Evolutionary conservation across 495 filamentous ascomycete genomes (phyloP).

Genomic region (Bacidia rubella): DNA sequence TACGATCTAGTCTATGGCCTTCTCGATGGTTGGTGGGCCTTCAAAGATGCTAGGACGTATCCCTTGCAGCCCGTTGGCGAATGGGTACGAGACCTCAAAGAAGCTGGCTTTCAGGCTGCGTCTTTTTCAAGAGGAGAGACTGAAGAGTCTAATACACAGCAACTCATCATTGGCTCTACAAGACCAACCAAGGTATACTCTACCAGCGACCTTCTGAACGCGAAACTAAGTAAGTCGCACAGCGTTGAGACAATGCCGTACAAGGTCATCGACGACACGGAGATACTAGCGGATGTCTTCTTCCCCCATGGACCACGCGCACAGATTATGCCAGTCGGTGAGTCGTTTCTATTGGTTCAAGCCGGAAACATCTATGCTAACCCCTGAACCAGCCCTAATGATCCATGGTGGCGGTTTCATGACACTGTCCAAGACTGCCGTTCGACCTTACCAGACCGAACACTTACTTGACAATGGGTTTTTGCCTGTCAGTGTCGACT

Average conservation of each 20-base stretch:
- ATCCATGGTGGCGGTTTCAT: slow-evolving; percentile 39
- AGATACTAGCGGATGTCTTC: slow-evolving; percentile 30
- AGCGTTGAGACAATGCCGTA: slow-evolving; percentile 25
- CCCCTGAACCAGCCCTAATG: slow-evolving; percentile 30
- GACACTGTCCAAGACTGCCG: slow-evolving; percentile 31
- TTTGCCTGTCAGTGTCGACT: slow-evolving; percentile 41
- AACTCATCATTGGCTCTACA: too few relatives aligned
- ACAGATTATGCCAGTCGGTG: slow-evolving; percentile 16
- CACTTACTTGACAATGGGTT: slow-evolving; percentile 29
- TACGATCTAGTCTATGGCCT: slow-evolving; percentile 38
- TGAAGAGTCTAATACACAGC: slow-evolving; percentile 19
- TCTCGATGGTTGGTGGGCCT: slow-evolving; percentile 42
- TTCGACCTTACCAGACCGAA: slow-evolving; percentile 30
- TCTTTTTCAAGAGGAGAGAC: slow-evolving; percentile 36
- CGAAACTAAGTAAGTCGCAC: too few relatives aligned
- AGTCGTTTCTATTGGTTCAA: background rate
- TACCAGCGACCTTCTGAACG: too few relatives aligned
- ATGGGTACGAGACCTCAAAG: slow-evolving; percentile 29
- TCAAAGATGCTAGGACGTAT: slow-evolving; percentile 35
- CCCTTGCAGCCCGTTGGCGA: slow-evolving; percentile 23
- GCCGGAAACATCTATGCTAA: too few relatives aligned
- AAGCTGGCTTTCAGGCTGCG: slow-evolving; percentile 30
- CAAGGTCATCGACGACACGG: slow-evolving; percentile 20
- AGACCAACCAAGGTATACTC: too few relatives aligned
- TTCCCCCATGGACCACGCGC: slow-evolving; percentile 17